Evolutionary conservation across 1,284 basidiomycete genomes (phyloP), one percentile per base, ranked within the genome.

Genomic region (Puccinia sorghi): DNA sequence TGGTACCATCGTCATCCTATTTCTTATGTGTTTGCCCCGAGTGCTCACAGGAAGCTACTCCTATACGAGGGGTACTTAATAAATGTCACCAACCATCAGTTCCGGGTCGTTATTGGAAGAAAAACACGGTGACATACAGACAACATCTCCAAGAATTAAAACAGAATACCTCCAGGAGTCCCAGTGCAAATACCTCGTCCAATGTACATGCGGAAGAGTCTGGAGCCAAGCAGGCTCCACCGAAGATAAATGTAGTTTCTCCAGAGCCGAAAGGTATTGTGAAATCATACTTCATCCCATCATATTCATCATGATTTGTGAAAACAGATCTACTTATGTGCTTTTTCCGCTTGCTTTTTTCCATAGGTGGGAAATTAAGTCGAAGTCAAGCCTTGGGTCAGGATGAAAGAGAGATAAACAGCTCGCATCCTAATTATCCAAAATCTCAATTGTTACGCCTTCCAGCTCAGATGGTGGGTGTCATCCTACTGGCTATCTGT

Each of bases 71-170:
- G 8, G 20, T n/a, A n/a, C n/a, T 46, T 13, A 46, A 46, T 46
- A 6, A 46, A 46, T 46, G 6, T 13, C 6, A 46, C 13, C 43
- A 54, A 54, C 15, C 8, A 54, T 54, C 50, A 54, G 9, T 7
- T 57, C 54, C 54, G 7, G 54, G 54, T 57, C 54, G 20, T 20
- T 57, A 57, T 25, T 57, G 54, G 57, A 61, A 61, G 57, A 61
- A 61, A 17, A 61, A 61, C 27, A 27, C 25, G 25, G 57, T 61
- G 15, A 61, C 57, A 61, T 39, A 32, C 57, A 61, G 25, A 61
- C 57, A 61, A 61, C 57, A 61, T 27, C 57, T 61, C 12, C 12
- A 61, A 27, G 57, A 61, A 25, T 39, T 61, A 61, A 11, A 39
- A 61, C 15, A 61, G 11, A 27, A 61, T 27, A n/a, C 25, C n/a